These are phyloP conservation scores for Trichoderma semiorbis DNA, from an alignment of 2,329 filamentous ascomycete genomes.

Conservation along the genomic window DNA sequence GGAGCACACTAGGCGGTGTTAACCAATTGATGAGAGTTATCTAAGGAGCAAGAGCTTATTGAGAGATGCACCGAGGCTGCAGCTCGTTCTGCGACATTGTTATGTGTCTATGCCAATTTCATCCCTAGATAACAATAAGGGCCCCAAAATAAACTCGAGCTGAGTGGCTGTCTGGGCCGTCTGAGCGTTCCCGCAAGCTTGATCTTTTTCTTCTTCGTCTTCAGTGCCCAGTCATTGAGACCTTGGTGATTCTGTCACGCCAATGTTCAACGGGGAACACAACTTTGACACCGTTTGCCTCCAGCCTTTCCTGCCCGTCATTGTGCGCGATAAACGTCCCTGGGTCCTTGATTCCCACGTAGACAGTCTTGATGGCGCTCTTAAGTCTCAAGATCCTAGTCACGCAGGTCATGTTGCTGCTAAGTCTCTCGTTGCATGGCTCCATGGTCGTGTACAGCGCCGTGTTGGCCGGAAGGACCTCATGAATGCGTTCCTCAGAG, in stretches of 20 bases:
- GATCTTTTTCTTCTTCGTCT: neutral
- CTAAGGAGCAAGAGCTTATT: neutral
- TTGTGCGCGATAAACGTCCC: conserved; percentile 36
- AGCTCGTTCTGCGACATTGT: neutral
- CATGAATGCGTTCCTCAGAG: conserved; percentile 33
- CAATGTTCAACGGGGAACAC: conserved; percentile 41
- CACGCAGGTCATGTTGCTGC: conserved; percentile 37
- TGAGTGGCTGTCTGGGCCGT: neutral
- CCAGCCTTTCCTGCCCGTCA: conserved; percentile 27
- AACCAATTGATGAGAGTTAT: neutral
- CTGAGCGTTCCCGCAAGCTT: neutral
- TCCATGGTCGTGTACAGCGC: conserved; percentile 46
- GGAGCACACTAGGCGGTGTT: neutral
- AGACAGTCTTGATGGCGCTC: conserved; percentile 34
- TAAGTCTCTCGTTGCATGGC: conserved; percentile 41
- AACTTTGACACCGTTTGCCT: conserved; percentile 26
- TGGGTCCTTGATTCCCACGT: conserved; percentile 39
- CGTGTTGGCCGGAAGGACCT: conserved; percentile 38
- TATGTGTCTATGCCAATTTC: neutral
- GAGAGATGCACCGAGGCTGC: neutral
- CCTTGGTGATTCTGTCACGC: conserved; percentile 50
- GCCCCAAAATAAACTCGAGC: neutral
- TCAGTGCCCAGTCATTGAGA: neutral
- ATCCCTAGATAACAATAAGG: neutral
- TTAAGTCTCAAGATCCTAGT: conserved; percentile 35